Evolutionary conservation across 805 yeast species (phyloP).

Genomic region (Yamadazyma sp.): DNA sequence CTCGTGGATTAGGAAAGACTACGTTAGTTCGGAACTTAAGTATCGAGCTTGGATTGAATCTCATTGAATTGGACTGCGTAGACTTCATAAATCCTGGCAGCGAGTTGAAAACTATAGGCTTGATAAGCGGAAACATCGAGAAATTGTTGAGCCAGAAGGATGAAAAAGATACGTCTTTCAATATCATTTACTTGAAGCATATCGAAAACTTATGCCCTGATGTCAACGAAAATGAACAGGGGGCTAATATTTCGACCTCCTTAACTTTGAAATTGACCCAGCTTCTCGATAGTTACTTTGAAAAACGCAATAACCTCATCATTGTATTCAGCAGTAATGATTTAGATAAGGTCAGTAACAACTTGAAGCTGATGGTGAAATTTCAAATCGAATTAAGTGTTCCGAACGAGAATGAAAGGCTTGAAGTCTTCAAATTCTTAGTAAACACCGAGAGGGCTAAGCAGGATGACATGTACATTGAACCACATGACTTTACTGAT

Average conservation of each 20-base stretch:
- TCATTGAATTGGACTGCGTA: slow-evolving; percentile 68
- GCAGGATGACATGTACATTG: slow-evolving; percentile 6
- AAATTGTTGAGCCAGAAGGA: slow-evolving; percentile 46
- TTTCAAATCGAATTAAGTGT: slow-evolving; percentile 77
- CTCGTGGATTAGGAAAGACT: slow-evolving; percentile 78
- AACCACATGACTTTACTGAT: slow-evolving; percentile 19
- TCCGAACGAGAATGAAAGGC: slow-evolving; percentile 77
- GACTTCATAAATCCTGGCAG: slow-evolving; percentile 67
- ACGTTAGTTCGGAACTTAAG: slow-evolving; percentile 58
- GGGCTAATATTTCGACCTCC: slow-evolving; percentile 39
- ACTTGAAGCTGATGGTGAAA: slow-evolving; percentile 64
- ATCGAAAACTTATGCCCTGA: slow-evolving; percentile 73
- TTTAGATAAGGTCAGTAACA: slow-evolving; percentile 64
- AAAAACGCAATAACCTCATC: slow-evolving; percentile 43
- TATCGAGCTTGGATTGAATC: slow-evolving; percentile 60
- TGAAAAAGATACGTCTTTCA: slow-evolving; percentile 21
- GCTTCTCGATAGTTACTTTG: slow-evolving; percentile 54
- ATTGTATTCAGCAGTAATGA: slow-evolving; percentile 68
- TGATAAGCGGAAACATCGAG: slow-evolving; percentile 74
- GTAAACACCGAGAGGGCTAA: slow-evolving; percentile 22
- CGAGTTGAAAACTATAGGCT: slow-evolving; percentile 76
- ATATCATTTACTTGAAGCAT: slow-evolving; percentile 64
- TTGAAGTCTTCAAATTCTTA: slow-evolving; percentile 56
- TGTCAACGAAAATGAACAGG: slow-evolving; percentile 56
- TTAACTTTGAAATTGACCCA: slow-evolving; percentile 56